A percentile compares a stretch with the other conserved stretches of the same genome.
phyloP scores from a whole-genome alignment of 2,329 filamentous ascomycete genomes.

The Colletotrichum sp. region DNA sequence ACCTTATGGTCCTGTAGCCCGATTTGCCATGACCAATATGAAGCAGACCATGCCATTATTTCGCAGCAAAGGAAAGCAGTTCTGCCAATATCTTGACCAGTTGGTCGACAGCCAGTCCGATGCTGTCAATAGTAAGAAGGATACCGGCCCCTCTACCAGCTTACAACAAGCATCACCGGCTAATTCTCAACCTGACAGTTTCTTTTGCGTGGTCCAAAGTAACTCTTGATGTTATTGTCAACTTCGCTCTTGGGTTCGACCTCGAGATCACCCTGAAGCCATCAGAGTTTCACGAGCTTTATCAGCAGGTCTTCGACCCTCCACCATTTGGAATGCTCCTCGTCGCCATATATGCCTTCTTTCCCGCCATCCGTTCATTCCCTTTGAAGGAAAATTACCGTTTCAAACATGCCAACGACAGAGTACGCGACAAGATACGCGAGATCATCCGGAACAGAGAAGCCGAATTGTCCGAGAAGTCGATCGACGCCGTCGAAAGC shows the following conservation, averaged over 20 bases:
- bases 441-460: conserved; percentile 29
- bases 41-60: too few relatives aligned
- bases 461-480: conserved; percentile 20
- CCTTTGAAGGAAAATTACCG: conserved; percentile 39
- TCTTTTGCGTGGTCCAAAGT: conserved; percentile 31
- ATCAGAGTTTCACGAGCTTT: conserved; percentile 30
- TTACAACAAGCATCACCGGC: neutral
- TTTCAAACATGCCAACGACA: conserved; percentile 34
- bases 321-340: conserved; percentile 24
- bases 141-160: neutral
- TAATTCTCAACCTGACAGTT: neutral
- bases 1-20: too few relatives aligned
- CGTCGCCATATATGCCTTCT: conserved; percentile 32
- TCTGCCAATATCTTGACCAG: neutral
- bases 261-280: conserved; percentile 30
- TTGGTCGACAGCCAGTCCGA: neutral
- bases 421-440: conserved; percentile 32
- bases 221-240: conserved; percentile 40
- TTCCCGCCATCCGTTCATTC: conserved; percentile 38
- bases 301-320: conserved; percentile 29
- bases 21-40: too few relatives aligned
- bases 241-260: conserved; percentile 36
- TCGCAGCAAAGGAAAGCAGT: neutral
- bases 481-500: conserved; percentile 15
- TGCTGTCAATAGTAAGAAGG: neutral